A percentile compares a stretch with the other conserved stretches of the same genome.
These are phyloP conservation scores for Colletotrichum eremochloae DNA, from an alignment of 2,329 filamentous ascomycete genomes.

Conservation along the genomic window DNA sequence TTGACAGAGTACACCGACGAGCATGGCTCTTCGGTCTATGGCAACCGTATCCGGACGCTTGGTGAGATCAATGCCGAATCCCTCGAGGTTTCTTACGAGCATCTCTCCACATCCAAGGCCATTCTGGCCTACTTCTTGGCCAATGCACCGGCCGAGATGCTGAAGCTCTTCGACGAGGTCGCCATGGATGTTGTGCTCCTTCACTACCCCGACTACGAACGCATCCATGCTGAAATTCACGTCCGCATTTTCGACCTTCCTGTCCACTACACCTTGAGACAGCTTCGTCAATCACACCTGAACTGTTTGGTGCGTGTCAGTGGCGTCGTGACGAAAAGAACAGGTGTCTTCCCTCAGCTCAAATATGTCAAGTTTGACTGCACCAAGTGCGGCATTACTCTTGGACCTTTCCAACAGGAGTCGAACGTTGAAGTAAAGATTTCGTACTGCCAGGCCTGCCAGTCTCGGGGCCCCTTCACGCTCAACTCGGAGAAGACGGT, in stretches of 20 bases:
- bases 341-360: constrained; percentile 95
- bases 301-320: constrained; percentile 96
- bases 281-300: constrained; percentile 93
- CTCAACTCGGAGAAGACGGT: constrained; percentile 98
- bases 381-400: constrained; percentile 88
- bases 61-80: constrained; percentile 98
- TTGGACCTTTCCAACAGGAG: constrained; percentile 97
- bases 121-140: constrained; percentile 96
- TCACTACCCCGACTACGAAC: constrained; percentile 97
- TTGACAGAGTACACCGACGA: constrained; percentile 95
- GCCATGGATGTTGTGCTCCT: constrained; percentile 96
- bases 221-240: constrained; percentile 97
- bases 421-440: constrained; percentile 97
- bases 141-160: constrained; percentile 93
- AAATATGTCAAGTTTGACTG: constrained; percentile 99
- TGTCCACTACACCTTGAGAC: constrained; percentile 93
- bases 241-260: constrained; percentile 96
- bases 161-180: constrained; percentile 96
- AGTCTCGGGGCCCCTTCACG: constrained; percentile 93
- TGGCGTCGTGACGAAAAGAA: constrained; percentile 93
- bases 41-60: constrained; percentile 92
- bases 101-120: constrained; percentile 90
- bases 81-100: constrained; percentile 94
- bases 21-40: constrained; percentile 91
- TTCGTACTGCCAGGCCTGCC: constrained; percentile 95